Base-by-base conservation (phyloP, 768 basidiomycete genomes). In the Tricholoma matsutake region DNA sequence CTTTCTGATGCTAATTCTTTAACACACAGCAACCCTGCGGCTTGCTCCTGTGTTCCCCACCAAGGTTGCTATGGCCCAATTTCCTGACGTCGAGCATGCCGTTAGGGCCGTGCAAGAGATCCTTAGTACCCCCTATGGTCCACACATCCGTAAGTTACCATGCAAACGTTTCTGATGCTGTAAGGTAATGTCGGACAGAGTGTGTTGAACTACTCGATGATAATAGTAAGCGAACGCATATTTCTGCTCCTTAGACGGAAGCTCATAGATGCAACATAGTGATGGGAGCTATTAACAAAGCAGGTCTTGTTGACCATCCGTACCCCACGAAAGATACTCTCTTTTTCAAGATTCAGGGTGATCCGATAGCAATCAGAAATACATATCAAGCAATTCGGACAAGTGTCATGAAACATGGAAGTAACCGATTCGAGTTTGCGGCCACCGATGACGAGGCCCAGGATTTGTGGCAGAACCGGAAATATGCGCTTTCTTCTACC, bases 281-380 rank as follows among this genome's bases (percentile, higher is more conserved):
- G 85, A 92, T 94, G 86, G 71, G 79, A 34, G 91, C 91, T 8
- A 86, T 92, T 70, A 89, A 93, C 70, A 68, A 73, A 11, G 86
- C 82, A 20, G 89, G 91, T 25, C 69, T 89, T 58, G 74, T 86
- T 49, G 82, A 83, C 60, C 72, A 70, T 57, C 78, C 84, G 49
- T 91, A 88, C 69, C 88, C 88, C 3, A 85, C 86, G 18, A 76
- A 81, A 63, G 92, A 95, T 68, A 88, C 88, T 0, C 81, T 97
- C 9, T 94, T 97, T 76, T 92, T 98, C 81, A 96, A 96, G 72
- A 83, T 97, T 56, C 92, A 95, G 70, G 94, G 94, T 2, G 85
- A 91, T 34, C 75, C 81, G 0, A 72, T 79, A 10, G 80, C 83
- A 5, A 83, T 90, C 32, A 69, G 82, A 3, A 80, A 82, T 43